A percentile compares a stretch with the other conserved stretches of the same genome.
phyloP scores from a whole-genome alignment of 2,329 filamentous ascomycete genomes.

The Calonectria pseudoreteaudii region DNA sequence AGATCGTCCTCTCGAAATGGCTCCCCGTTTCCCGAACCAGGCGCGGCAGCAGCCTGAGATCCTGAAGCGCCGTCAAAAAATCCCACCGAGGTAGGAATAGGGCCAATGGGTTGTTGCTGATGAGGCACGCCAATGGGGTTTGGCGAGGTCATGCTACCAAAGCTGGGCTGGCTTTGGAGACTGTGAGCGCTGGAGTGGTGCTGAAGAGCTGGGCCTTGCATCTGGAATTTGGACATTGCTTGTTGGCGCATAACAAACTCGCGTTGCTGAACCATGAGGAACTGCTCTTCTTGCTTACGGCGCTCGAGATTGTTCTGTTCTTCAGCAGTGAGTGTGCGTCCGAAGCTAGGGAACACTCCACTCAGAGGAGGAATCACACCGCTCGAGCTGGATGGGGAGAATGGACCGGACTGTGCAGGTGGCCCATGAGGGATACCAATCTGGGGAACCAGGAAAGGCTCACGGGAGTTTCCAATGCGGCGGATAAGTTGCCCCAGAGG shows the following conservation, averaged over 20 bases:
- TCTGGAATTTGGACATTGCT: slow-evolving; percentile 78
- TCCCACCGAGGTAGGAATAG: slow-evolving; percentile 70
- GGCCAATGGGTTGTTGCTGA: slow-evolving; percentile 64
- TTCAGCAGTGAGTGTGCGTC: slow-evolving; percentile 94
- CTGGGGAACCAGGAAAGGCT: slow-evolving; percentile 97
- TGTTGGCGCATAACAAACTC: slow-evolving; percentile 93
- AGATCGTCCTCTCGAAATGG: slow-evolving; percentile 80
- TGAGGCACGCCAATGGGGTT: slow-evolving; percentile 73
- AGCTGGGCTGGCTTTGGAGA: slow-evolving; percentile 96
- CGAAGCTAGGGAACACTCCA: slow-evolving; percentile 94
- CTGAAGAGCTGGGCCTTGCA: slow-evolving; percentile 71
- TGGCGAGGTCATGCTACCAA: slow-evolving; percentile 93
- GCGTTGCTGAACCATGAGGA: slow-evolving; percentile 94
- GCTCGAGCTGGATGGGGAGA: slow-evolving; percentile 63
- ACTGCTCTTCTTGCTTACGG: slow-evolving; percentile 97
- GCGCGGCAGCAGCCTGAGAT: slow-evolving; percentile 37
- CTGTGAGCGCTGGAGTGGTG: slow-evolving; percentile 97
- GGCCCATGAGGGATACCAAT: slow-evolving; percentile 94
- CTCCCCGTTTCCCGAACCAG: slow-evolving; percentile 55
- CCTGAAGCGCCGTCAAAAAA: slow-evolving; percentile 75
- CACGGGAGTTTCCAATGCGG: slow-evolving; percentile 95
- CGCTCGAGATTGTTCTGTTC: slow-evolving; percentile 98
- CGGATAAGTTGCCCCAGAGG: slow-evolving; percentile 94
- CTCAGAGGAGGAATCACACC: slow-evolving; percentile 89
- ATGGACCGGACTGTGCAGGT: slow-evolving; percentile 64